These are phyloP conservation scores for Stemphylium vesicarium DNA, from an alignment of 2,329 filamentous ascomycete species.

Conservation along the genomic window DNA sequence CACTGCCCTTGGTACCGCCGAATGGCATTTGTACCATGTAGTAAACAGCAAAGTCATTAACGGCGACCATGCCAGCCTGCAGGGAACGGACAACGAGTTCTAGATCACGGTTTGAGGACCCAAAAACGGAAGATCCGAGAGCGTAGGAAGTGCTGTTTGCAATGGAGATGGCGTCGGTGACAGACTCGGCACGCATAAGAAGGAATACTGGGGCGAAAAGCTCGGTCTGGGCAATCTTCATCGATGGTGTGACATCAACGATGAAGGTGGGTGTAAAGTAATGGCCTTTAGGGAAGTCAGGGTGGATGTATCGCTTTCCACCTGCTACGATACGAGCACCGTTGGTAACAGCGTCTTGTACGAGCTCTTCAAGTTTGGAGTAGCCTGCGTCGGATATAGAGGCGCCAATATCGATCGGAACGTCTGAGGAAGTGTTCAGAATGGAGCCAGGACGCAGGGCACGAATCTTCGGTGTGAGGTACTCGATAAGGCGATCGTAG, in stretches of 20 bases:
- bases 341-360: constrained; percentile 75
- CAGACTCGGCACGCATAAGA: constrained; percentile 74
- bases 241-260: constrained; percentile 82
- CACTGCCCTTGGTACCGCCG: constrained; percentile 86
- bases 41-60: constrained; percentile 94
- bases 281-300: constrained; percentile 76
- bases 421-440: constrained; percentile 54
- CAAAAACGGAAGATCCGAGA: constrained; percentile 89
- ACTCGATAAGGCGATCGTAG: constrained; percentile 74
- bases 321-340: constrained; percentile 85
- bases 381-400: constrained; percentile 85
- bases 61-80: constrained; percentile 85
- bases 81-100: constrained; percentile 70
- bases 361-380: constrained; percentile 74
- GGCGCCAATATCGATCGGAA: constrained; percentile 79
- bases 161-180: constrained; percentile 72
- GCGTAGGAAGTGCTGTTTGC: constrained; percentile 87
- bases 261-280: constrained; percentile 94
- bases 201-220: constrained; percentile 93
- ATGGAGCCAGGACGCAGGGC: constrained; percentile 77
- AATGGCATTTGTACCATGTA: constrained; percentile 96
- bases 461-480: constrained; percentile 75
- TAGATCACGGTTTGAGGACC: constrained; percentile 65
- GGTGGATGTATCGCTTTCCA: constrained; percentile 74
- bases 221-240: constrained; percentile 88